These are phyloP conservation scores for Tetracentron sinense DNA, from an alignment of 164 flowering plant genomes.

Conservation along the genomic window DNA sequence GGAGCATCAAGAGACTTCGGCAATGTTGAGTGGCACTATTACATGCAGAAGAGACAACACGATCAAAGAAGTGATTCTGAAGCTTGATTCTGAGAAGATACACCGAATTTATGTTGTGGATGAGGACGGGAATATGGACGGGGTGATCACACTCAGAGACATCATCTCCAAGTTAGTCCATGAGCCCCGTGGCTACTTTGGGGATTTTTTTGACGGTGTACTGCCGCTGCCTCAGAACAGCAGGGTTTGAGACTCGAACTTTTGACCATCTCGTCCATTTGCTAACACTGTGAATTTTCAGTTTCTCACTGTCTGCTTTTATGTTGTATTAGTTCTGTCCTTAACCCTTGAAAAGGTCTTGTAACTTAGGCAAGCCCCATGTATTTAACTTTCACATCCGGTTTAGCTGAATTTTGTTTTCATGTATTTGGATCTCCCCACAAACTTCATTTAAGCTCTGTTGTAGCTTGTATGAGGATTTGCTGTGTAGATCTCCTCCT, in stretches of 20 bases:
- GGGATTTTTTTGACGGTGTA: conserved; percentile 95
- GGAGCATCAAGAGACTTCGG: conserved; percentile 45
- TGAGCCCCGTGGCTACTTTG: conserved; percentile 89
- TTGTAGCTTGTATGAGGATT: no score
- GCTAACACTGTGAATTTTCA: no score
- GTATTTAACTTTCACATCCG: no score
- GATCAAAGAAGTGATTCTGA: conserved; percentile 62
- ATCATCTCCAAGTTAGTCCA: conserved; percentile 93
- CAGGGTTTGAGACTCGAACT: conserved; percentile 64
- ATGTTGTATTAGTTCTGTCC: no score
- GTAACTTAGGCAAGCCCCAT: no score
- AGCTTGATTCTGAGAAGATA: conserved; percentile 69
- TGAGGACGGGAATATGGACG: conserved; percentile 62
- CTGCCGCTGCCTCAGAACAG: conserved; percentile 70
- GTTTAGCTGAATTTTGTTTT: no score
- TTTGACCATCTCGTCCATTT: no score
- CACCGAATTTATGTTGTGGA: conserved; percentile 83
- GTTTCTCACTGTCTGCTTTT: no score
- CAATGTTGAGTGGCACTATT: conserved; percentile 52
- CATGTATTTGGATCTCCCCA: no score
- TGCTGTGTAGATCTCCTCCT: no score
- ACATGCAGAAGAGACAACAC: conserved; percentile 58
- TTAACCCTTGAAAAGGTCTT: no score
- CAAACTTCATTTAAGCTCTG: no score
- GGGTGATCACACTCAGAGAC: conserved; percentile 91